phyloP scores from a whole-genome alignment of 257 asterid species.

The Solanum okadae region DNA sequence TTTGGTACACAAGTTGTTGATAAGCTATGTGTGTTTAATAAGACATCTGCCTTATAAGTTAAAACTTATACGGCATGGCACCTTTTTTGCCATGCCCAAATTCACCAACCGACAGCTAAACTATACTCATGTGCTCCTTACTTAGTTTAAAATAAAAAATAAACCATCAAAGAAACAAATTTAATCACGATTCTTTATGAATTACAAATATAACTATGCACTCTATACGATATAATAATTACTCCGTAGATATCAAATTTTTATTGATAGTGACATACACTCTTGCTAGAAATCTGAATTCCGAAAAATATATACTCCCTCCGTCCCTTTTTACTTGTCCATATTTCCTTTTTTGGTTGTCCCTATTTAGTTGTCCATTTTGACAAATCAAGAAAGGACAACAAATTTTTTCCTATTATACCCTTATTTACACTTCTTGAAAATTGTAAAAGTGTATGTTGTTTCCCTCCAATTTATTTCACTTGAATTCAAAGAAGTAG shows the following conservation, averaged over 20 bases:
- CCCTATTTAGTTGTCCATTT: too few relatives aligned
- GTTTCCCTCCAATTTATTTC: too few relatives aligned
- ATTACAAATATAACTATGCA: not conserved
- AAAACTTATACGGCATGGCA: not conserved
- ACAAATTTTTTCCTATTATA: too few relatives aligned
- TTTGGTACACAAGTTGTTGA: not conserved
- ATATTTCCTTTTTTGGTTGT: too few relatives aligned
- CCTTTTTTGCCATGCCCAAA: not conserved
- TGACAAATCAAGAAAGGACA: too few relatives aligned
- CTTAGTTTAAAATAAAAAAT: not conserved
- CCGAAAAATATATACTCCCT: too few relatives aligned
- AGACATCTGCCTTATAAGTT: not conserved
- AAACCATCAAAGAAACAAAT: not conserved
- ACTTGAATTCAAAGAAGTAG: too few relatives aligned
- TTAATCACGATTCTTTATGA: not conserved
- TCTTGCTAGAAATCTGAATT: not conserved
- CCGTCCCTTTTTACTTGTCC: too few relatives aligned
- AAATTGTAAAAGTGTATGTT: too few relatives aligned
- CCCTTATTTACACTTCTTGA: too few relatives aligned
- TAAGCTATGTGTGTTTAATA: not conserved
- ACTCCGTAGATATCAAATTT: not conserved
- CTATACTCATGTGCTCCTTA: not conserved
- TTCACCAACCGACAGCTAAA: not conserved
- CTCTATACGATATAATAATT: not conserved
- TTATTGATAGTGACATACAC: not conserved